Base-by-base conservation (phyloP, 2,329 filamentous ascomycete genomes). In the Chrysosporium keratinophilum region DNA sequence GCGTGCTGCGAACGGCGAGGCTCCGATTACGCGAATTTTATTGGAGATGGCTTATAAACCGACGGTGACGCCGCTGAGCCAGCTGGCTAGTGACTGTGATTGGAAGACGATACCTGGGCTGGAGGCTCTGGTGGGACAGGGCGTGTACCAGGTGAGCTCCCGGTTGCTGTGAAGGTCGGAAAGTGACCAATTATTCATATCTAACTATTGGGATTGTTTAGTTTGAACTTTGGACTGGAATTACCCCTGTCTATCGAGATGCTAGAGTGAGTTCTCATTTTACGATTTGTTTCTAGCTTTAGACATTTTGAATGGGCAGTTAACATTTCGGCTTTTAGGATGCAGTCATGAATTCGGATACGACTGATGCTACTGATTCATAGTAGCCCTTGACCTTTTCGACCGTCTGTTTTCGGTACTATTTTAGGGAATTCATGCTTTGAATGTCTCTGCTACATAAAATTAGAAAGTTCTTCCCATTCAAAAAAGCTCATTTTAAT, bases 41-140 rank as follows among this genome's bases (percentile, higher is more conserved):
- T 72, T 97, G 2, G 93, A 98, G 69, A 95, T 98, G 90, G 91
- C 93, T 1, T 98, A 98, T 70, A 94, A 91, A 70, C 93, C 93
- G 17, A 76, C 79, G 0, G 78, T 87, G 50, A 98, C 93, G 3
- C 80, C 84, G 6, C 71, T 95, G 60, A 96, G 97, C 83, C 79
- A 86, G 66, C 74, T 96, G 65, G 91, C 90, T 1, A 77, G 82
- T 62, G 79, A 85, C 60, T 79, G 80, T 11, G 84, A 84, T 2
- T 98, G 93, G 93, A 78, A 74, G 54, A 88, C 85, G 1, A 84
- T 97, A 58, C 84, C 88, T 6, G 93, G 93, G 0, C 71, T 96
- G 39, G 93, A 98, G 69, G 89, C 93, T 31, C 76, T 98, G 53
- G 83, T 89, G 57, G 88, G 87, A 4, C 93, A 98, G 70, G 93